phyloP scores from a whole-genome alignment of 2,329 filamentous ascomycete species.

The Colletotrichum ledebouriae region DNA sequence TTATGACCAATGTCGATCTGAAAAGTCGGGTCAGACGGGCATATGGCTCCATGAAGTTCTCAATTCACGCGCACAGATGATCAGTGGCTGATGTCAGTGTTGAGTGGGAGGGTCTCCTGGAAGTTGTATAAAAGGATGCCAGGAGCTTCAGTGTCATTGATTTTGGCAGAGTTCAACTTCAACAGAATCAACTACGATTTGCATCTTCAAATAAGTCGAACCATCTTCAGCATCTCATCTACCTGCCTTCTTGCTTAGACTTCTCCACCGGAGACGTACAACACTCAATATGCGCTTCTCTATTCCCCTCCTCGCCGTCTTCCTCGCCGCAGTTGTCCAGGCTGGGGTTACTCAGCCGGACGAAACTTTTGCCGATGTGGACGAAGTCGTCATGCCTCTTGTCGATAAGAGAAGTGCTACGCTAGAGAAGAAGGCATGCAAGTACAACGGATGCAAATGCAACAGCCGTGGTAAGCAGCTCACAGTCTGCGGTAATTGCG shows the following conservation, averaged over 20 bases:
- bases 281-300: constrained; percentile 39
- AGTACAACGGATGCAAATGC: constrained; percentile 46
- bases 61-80: too few species aligned
- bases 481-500: constrained; percentile 46
- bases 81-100: too few species aligned
- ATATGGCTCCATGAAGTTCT: too few species aligned
- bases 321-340: constrained; percentile 25
- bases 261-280: not conserved
- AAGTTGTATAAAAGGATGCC: too few species aligned
- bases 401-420: constrained; percentile 7
- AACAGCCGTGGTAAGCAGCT: constrained; percentile 45
- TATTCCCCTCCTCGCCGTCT: constrained; percentile 5
- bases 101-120: too few species aligned
- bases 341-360: constrained; percentile 21
- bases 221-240: not conserved
- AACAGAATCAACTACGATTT: too few species aligned
- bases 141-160: too few species aligned
- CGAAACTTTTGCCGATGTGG: constrained; percentile 23
- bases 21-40: too few species aligned
- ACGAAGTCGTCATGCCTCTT: constrained; percentile 3
- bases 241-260: not conserved
- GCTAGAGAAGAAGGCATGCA: constrained; percentile 43
- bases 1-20: too few species aligned
- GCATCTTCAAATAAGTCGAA: not conserved
- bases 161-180: too few species aligned